These are phyloP conservation scores for Diutina rugosa DNA, from an alignment of 1,139 yeast genomes.

Conservation along the genomic window DNA sequence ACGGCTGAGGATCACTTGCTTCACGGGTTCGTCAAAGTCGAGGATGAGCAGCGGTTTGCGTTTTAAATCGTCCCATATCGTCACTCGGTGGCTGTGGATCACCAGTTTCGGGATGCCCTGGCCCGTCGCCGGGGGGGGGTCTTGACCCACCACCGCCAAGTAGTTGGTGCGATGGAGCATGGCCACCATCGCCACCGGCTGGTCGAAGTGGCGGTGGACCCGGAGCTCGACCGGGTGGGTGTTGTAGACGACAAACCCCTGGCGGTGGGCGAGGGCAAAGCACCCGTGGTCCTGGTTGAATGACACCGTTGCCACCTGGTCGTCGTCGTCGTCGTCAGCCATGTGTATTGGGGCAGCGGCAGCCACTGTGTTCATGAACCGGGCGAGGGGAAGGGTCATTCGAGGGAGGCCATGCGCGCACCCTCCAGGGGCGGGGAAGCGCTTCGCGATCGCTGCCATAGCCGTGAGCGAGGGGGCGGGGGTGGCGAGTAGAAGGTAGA, in stretches of 20 bases:
- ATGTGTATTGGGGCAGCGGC: background rate
- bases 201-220: conserved; percentile 46
- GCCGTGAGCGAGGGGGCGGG: background rate
- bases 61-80: conserved; percentile 88
- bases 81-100: conserved; percentile 62
- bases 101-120: conserved; percentile 34
- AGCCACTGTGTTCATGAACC: background rate
- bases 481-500: background rate
- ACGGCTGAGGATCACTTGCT: conserved; percentile 64
- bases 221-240: conserved; percentile 77
- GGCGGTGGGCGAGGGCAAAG: conserved; percentile 72
- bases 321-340: background rate
- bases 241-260: conserved; percentile 78
- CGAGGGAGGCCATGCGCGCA: background rate
- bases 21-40: conserved; percentile 64
- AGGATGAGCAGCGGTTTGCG: conserved; percentile 61
- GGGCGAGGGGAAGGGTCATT: background rate
- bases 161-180: conserved; percentile 89
- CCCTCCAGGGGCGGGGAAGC: background rate
- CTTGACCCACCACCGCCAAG: conserved; percentile 71
- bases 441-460: background rate
- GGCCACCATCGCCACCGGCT: conserved; percentile 44
- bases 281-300: conserved; percentile 90
- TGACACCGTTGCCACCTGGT: background rate
- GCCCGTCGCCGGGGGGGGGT: conserved; percentile 43